A percentile compares a stretch with the other conserved stretches of the same genome.
Evolutionary conservation across 768 basidiomycete species (phyloP).

Genomic region (Tricholoma sp.): DNA sequence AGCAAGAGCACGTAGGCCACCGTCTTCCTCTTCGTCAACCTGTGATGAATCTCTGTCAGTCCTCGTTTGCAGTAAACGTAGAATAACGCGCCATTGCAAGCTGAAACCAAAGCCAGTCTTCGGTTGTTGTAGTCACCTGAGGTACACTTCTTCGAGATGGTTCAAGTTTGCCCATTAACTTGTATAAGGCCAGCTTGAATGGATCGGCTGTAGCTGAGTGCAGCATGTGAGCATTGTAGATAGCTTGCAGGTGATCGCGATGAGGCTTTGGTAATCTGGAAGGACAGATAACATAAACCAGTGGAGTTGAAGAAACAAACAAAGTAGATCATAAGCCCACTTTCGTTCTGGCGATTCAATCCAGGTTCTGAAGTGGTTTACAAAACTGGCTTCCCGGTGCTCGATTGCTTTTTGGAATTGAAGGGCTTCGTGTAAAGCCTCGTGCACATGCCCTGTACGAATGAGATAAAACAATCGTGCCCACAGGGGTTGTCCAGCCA

Average conservation of each 20-base stretch:
- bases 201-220: slow-evolving; percentile 87
- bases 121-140: slow-evolving; percentile 85
- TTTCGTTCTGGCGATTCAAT: slow-evolving; percentile 74
- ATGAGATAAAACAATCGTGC: slow-evolving; percentile 92
- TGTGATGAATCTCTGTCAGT: slow-evolving; percentile 18
- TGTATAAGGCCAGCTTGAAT: slow-evolving; percentile 95
- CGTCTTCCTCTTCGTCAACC: slow-evolving; percentile 81
- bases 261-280: slow-evolving; percentile 64
- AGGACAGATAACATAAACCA: neutral
- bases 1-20: slow-evolving; percentile 65
- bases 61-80: neutral
- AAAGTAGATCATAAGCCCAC: slow-evolving; percentile 31
- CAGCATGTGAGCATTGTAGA: slow-evolving; percentile 85
- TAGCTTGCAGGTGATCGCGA: slow-evolving; percentile 74
- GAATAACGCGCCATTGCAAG: slow-evolving; percentile 61
- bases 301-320: slow-evolving; percentile 1
- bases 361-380: slow-evolving; percentile 80
- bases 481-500: slow-evolving; percentile 88
- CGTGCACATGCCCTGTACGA: slow-evolving; percentile 75
- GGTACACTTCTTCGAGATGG: slow-evolving; percentile 72
- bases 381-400: slow-evolving; percentile 77
- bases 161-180: slow-evolving; percentile 91
- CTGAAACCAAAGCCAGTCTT: slow-evolving; percentile 99
- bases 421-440: slow-evolving; percentile 75
- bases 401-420: slow-evolving; percentile 67